Evolutionary conservation across 2,329 filamentous ascomycete species (phyloP).

Genomic region (Ilyonectria robusta): DNA sequence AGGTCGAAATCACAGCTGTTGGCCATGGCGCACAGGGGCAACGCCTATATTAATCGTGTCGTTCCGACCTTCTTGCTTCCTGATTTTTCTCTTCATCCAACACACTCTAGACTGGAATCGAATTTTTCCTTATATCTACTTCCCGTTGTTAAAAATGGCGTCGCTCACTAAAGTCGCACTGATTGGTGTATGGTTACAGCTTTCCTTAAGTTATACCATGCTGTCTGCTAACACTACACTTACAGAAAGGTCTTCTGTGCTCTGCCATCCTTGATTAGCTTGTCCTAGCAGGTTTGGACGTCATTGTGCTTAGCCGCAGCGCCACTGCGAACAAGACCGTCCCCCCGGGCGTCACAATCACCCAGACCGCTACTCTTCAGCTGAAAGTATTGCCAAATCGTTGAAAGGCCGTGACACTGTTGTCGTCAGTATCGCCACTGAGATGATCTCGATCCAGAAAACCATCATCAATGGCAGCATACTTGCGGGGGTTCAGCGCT

Average conservation of each 20-base stretch:
- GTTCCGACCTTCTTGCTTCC: too few relatives aligned
- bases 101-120: too few relatives aligned
- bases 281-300: slow-evolving; percentile 55
- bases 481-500: slow-evolving; percentile 19
- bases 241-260: slow-evolving; percentile 41
- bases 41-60: too few relatives aligned
- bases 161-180: slow-evolving; percentile 2
- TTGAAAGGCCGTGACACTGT: slow-evolving; percentile 68
- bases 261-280: slow-evolving; percentile 47
- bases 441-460: not conserved
- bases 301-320: slow-evolving; percentile 65
- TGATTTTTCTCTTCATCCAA: too few relatives aligned
- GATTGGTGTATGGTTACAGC: too few relatives aligned
- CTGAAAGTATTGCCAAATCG: slow-evolving; percentile 59
- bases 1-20: too few relatives aligned
- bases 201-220: not conserved
- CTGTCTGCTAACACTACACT: not conserved
- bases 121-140: too few relatives aligned
- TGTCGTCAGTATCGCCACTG: slow-evolving; percentile 46
- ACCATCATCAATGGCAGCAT: slow-evolving; percentile 19
- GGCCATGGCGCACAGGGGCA: too few relatives aligned
- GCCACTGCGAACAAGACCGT: not conserved
- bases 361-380: slow-evolving; percentile 50
- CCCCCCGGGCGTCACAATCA: slow-evolving; percentile 16
- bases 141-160: too few relatives aligned